A percentile compares a stretch with the other conserved stretches of the same genome.
These are phyloP conservation scores for Phaffia rhodozyma DNA, from an alignment of 1,284 basidiomycete genomes.

Conservation along the genomic window DNA sequence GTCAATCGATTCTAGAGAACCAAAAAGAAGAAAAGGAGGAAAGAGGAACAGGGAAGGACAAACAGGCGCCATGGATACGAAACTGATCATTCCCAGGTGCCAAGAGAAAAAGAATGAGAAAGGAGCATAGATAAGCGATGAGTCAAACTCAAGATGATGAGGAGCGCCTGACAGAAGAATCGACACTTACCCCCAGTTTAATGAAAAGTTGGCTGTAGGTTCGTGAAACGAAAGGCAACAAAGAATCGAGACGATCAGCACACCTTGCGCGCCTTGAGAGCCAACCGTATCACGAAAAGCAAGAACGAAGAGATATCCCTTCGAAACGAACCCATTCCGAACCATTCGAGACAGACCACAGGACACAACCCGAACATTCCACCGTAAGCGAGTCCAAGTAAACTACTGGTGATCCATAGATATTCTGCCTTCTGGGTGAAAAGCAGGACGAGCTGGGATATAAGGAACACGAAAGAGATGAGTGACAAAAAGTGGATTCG, in stretches of 20 bases:
- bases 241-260: neutral
- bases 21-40: no score
- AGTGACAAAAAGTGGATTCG: slow-evolving; percentile 55
- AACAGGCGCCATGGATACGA: no score
- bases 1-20: slow-evolving; percentile 34
- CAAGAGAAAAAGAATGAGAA: slow-evolving; percentile 72
- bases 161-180: slow-evolving; percentile 37
- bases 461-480: slow-evolving; percentile 53
- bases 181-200: slow-evolving; percentile 75
- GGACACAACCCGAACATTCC: slow-evolving; percentile 64
- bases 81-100: slow-evolving; percentile 48
- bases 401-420: slow-evolving; percentile 62
- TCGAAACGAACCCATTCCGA: slow-evolving; percentile 52
- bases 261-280: neutral
- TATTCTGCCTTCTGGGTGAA: slow-evolving; percentile 47
- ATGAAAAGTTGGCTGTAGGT: slow-evolving; percentile 51
- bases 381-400: slow-evolving; percentile 65
- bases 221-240: slow-evolving; percentile 1
- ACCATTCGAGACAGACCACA: slow-evolving; percentile 71
- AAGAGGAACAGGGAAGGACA: no score
- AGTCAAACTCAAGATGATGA: slow-evolving; percentile 41
- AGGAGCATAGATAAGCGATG: slow-evolving; percentile 58
- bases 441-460: slow-evolving; percentile 53
- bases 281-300: neutral
- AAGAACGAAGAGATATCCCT: neutral